Percentiles rank a stretch among this genome's conserved stretches.
phyloP scores from a whole-genome alignment of 352 stramenopile genomes.

The Chrysophaeum taylorii region DNA sequence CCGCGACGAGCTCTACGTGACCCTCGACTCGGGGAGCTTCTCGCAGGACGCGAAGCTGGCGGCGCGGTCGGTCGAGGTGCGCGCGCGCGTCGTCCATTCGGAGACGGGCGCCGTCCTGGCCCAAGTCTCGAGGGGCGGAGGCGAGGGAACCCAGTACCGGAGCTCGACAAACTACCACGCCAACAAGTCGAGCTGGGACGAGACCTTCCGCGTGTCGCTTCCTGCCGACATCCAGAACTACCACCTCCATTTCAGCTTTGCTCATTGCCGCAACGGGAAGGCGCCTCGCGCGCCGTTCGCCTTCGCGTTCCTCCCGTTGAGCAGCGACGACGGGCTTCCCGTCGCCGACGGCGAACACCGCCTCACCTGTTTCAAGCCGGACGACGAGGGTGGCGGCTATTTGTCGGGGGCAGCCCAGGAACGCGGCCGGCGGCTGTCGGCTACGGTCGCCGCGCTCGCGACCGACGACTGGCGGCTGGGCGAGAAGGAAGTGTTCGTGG shows the following conservation, averaged over 20 bases:
- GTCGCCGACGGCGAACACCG: neutral
- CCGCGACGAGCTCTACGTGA: conserved; percentile 29
- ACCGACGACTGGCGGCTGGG: neutral
- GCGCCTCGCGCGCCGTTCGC: conserved; percentile 17
- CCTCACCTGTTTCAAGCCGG: neutral
- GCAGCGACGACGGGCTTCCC: neutral
- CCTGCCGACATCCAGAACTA: conserved; percentile 1
- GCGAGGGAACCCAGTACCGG: conserved; percentile 17
- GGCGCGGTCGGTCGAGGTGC: conserved; percentile 25
- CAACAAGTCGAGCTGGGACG: conserved; percentile 24
- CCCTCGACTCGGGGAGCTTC: conserved; percentile 21
- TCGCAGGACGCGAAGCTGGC: conserved; percentile 27
- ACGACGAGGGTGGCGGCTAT: neutral
- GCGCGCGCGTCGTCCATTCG: conserved; percentile 18
- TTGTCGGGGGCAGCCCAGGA: neutral
- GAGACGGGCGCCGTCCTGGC: conserved; percentile 11
- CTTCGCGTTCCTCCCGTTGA: conserved; percentile 20
- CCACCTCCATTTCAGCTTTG: conserved; percentile 29
- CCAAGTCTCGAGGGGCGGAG: neutral
- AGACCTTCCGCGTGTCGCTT: conserved; percentile 24
- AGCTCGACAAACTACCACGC: conserved; percentile 31
- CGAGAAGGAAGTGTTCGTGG: neutral
- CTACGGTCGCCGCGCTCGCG: neutral
- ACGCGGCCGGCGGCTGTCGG: neutral
- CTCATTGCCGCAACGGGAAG: conserved; percentile 21